Conservation (phyloP, 495 filamentous ascomycete species). For the Aspergillus sclerotiicarbonarius region DNA sequence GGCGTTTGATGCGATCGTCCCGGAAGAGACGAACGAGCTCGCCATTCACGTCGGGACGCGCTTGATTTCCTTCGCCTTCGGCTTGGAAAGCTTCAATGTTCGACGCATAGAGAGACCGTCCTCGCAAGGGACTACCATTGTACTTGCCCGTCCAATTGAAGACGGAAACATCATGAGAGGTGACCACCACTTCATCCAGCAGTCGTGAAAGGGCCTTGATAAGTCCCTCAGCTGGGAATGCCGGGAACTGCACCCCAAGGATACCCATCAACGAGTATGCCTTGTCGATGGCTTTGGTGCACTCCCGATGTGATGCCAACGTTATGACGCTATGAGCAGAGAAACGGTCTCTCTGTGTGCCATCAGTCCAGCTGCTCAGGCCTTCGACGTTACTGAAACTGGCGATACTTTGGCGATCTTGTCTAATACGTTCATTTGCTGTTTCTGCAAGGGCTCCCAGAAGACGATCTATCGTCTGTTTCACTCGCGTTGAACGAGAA, state of each 20-base stretch:
- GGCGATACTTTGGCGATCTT: constrained; percentile 8
- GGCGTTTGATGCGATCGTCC: not conserved
- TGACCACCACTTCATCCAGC: constrained; percentile 19
- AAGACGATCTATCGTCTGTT: constrained; percentile 1
- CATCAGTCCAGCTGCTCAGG: constrained; percentile 5
- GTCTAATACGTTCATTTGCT: not conserved
- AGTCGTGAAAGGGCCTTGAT: constrained; percentile 17
- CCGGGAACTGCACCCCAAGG: constrained; percentile 18
- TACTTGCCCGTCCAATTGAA: constrained; percentile 20
- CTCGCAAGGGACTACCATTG: constrained; percentile 10
- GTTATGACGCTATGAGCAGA: constrained; percentile 15
- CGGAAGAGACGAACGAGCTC: constrained; percentile 10
- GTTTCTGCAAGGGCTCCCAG: not conserved
- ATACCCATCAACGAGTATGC: constrained; percentile 24
- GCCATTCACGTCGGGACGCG: constrained; percentile 2
- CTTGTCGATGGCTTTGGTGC: constrained; percentile 16
- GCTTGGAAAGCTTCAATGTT: constrained; percentile 14
- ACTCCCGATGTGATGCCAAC: constrained; percentile 12
- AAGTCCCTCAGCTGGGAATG: constrained; percentile 19
- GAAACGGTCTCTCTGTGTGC: constrained; percentile 3
- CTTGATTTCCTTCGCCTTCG: not conserved
- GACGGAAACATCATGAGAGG: constrained; percentile 17
- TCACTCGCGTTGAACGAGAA: too few species aligned
- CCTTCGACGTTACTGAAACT: constrained; percentile 9
- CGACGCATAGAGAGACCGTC: constrained; percentile 16